Conservation (phyloP, 352 stramenopile species). For the Globisporangium middletonii region DNA sequence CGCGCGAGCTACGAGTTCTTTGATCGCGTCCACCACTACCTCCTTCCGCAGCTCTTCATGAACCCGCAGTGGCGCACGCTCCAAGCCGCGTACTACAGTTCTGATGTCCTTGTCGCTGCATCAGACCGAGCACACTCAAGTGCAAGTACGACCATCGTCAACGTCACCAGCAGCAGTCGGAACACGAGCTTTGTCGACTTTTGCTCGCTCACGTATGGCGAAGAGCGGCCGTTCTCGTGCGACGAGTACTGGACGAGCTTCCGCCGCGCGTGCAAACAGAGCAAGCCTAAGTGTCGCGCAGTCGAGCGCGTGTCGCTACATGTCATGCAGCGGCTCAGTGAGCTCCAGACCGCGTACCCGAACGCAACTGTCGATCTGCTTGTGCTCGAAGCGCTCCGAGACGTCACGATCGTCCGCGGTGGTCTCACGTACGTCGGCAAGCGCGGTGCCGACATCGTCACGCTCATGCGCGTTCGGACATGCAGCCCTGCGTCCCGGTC, state of each 20-base stretch:
- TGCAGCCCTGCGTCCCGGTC: neutral
- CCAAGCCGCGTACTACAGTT: conserved; percentile 5
- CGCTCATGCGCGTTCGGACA: conserved; percentile 2
- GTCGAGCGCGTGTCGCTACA: conserved; percentile 2
- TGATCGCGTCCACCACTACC: conserved; percentile 14
- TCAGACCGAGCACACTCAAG: neutral
- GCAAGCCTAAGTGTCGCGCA: neutral
- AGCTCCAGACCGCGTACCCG: conserved; percentile 1
- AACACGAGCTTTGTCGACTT: neutral
- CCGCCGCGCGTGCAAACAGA: neutral
- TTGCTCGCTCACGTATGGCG: conserved; percentile 8
- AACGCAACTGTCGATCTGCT: conserved; percentile 5
- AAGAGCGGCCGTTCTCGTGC: conserved; percentile 10
- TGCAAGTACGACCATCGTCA: neutral
- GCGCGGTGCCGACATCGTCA: conserved; percentile 5
- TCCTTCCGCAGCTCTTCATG: conserved; percentile 4
- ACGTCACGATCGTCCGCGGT: conserved; percentile 1
- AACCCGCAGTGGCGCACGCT: conserved; percentile 5
- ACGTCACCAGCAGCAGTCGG: neutral
- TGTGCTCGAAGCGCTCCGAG: conserved; percentile 6
- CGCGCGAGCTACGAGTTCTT: conserved; percentile 5
- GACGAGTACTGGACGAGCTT: conserved; percentile 9
- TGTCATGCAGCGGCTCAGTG: neutral
- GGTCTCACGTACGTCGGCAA: conserved; percentile 8
- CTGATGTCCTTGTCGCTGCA: neutral